Evolutionary conservation across 495 filamentous ascomycete species (phyloP).

Genomic region (Penicillium argentinense): DNA sequence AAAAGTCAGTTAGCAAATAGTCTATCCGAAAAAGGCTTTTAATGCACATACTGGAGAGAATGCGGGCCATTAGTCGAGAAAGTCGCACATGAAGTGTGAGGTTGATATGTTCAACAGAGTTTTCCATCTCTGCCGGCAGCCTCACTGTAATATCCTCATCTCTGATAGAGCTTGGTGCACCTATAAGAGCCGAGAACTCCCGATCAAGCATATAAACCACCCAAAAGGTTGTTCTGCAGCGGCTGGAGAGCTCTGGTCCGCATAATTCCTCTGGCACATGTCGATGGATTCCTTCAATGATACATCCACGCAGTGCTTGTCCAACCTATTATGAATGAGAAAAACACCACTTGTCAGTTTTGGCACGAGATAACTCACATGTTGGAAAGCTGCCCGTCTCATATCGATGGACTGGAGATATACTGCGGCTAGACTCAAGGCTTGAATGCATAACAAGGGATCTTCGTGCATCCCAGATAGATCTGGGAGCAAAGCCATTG

Average conservation of each 20-base stretch:
- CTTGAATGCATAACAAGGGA: constrained; percentile 34
- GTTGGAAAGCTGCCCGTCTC: constrained; percentile 35
- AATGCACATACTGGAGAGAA: constrained; percentile 25
- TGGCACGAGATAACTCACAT: constrained; percentile 19
- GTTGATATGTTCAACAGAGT: constrained; percentile 27
- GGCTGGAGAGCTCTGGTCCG: constrained; percentile 24
- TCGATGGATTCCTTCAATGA: constrained; percentile 37
- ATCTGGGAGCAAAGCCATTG: constrained; percentile 39
- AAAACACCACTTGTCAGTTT: background rate
- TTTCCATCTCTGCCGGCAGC: constrained; percentile 27
- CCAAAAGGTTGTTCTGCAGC: constrained; percentile 39
- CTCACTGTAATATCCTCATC: constrained; percentile 41
- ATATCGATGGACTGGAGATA: constrained; percentile 42
- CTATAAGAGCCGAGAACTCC: constrained; percentile 37
- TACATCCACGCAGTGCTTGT: constrained; percentile 36
- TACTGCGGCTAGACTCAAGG: constrained; percentile 32
- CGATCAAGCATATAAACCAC: constrained; percentile 41
- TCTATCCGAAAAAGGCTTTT: background rate
- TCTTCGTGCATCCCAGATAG: constrained; percentile 35
- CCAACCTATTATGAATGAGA: constrained; percentile 23
- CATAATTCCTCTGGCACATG: constrained; percentile 30
- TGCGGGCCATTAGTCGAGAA: constrained; percentile 29
- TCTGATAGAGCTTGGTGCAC: constrained; percentile 34
- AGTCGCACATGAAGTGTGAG: constrained; percentile 32
- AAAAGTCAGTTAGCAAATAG: background rate